phyloP scores from a whole-genome alignment of 352 stramenopile genomes.

The Pythium biforme region DNA sequence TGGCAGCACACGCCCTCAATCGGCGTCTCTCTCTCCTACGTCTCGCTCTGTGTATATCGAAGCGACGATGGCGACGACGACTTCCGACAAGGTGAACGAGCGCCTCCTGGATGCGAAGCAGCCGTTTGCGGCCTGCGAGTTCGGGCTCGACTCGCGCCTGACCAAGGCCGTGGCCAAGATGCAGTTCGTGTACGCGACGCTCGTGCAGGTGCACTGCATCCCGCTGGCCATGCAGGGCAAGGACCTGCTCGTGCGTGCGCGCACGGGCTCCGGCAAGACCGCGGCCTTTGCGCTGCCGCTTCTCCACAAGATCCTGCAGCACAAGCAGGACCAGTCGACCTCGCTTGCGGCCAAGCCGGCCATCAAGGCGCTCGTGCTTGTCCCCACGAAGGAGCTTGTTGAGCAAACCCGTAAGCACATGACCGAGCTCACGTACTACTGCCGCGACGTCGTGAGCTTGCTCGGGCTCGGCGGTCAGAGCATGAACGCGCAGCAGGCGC shows the following conservation, averaged over 20 bases:
- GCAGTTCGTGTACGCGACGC: slow-evolving; percentile 91
- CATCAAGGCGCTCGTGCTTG: slow-evolving; percentile 92
- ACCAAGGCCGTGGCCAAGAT: slow-evolving; percentile 92
- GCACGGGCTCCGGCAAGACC: slow-evolving; percentile 94
- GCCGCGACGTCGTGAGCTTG: slow-evolving; percentile 91
- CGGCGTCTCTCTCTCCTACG: neutral
- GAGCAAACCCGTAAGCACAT: slow-evolving; percentile 93
- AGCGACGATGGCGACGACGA: slow-evolving; percentile 23
- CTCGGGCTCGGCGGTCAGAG: slow-evolving; percentile 90
- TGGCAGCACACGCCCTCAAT: slow-evolving; percentile 1
- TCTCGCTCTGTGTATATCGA: neutral
- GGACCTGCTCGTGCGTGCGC: slow-evolving; percentile 90
- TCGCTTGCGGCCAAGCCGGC: slow-evolving; percentile 33
- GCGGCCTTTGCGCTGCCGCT: slow-evolving; percentile 92
- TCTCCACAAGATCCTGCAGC: slow-evolving; percentile 90
- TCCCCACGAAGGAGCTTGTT: slow-evolving; percentile 97
- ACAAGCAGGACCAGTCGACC: slow-evolving; percentile 63
- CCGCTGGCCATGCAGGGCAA: slow-evolving; percentile 92
- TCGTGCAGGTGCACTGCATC: slow-evolving; percentile 96
- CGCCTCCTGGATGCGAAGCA: slow-evolving; percentile 77
- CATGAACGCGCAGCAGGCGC: slow-evolving; percentile 86
- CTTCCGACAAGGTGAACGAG: slow-evolving; percentile 58
- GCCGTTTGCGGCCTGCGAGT: slow-evolving; percentile 74
- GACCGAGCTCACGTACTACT: slow-evolving; percentile 96
- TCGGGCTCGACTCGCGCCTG: slow-evolving; percentile 91